Evolutionary conservation across 2,329 filamentous ascomycete species (phyloP).

Genomic region (Fusarium sp.): DNA sequence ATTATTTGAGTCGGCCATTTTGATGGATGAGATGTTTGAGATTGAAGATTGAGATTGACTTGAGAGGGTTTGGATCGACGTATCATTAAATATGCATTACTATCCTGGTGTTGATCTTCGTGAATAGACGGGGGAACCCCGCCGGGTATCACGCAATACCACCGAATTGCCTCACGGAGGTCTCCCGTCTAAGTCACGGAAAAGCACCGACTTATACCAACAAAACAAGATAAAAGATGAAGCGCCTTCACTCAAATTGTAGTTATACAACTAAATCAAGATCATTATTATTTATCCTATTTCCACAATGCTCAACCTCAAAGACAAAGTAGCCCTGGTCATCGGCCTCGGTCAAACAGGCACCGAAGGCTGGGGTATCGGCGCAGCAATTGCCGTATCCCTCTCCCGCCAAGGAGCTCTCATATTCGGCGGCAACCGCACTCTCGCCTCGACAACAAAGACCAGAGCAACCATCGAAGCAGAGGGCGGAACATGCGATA

Average conservation of each 20-base stretch:
- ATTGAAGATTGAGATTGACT: neutral
- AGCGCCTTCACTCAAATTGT: too few relatives aligned
- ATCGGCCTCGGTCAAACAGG: constrained; percentile 59
- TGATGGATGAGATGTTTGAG: neutral
- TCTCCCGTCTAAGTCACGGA: constrained; percentile 4
- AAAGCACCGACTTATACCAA: neutral
- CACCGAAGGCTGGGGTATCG: constrained; percentile 62
- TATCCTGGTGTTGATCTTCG: constrained; percentile 25
- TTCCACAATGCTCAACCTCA: constrained; percentile 53
- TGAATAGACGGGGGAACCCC: constrained; percentile 32
- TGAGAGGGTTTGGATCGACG: neutral
- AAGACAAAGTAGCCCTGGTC: constrained; percentile 57
- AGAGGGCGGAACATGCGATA: constrained; percentile 50
- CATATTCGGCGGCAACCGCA: constrained; percentile 63
- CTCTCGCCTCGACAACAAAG: constrained; percentile 53
- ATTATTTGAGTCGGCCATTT: constrained; percentile 28
- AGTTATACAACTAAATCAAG: too few relatives aligned
- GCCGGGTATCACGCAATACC: constrained; percentile 34
- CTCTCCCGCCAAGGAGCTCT: constrained; percentile 60
- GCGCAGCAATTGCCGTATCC: constrained; percentile 60
- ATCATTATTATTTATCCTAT: too few relatives aligned
- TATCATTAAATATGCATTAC: constrained; percentile 42
- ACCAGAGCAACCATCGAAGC: constrained; percentile 54
- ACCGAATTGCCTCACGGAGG: constrained; percentile 20
- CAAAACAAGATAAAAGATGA: too few relatives aligned